These are phyloP conservation scores for Paecilomyces variotii DNA, from an alignment of 2,329 filamentous ascomycete species.

Conservation along the genomic window DNA sequence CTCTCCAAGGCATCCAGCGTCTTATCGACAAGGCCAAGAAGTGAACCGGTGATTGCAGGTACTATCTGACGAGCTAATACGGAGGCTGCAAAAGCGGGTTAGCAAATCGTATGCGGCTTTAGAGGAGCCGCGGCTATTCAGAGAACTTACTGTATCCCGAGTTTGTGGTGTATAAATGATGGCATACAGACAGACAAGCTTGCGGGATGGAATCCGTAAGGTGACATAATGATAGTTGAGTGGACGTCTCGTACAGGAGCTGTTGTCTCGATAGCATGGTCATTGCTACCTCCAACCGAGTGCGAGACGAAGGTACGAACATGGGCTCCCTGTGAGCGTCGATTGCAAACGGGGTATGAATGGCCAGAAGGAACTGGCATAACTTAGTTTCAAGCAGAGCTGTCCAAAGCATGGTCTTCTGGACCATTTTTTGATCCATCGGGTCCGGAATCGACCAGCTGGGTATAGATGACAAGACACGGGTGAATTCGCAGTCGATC, in stretches of 20 bases:
- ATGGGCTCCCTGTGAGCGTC: conserved; percentile 23
- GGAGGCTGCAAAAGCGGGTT: conserved; percentile 8
- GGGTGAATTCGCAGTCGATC: conserved; percentile 31
- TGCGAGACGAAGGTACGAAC: conserved; percentile 27
- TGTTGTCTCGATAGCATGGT: conserved; percentile 31
- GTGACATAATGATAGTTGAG: conserved; percentile 23
- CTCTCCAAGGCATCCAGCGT: conserved; percentile 21
- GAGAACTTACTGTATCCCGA: conserved; percentile 15
- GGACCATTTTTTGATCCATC: conserved; percentile 14
- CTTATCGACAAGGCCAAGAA: conserved; percentile 25
- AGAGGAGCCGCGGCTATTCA: not conserved
- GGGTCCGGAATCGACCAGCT: conserved; percentile 17
- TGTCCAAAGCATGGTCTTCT: conserved; percentile 24
- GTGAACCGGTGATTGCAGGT: conserved; percentile 23
- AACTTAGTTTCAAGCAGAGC: conserved; percentile 27
- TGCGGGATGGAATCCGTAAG: conserved; percentile 31
- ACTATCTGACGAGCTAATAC: conserved; percentile 15
- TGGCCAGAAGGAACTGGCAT: conserved; percentile 28
- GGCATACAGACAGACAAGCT: conserved; percentile 29
- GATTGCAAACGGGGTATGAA: conserved; percentile 32
- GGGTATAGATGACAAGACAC: conserved; percentile 26
- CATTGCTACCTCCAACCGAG: conserved; percentile 28
- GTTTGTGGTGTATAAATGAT: conserved; percentile 23
- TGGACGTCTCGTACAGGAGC: conserved; percentile 24
- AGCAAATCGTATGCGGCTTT: not conserved